Base-by-base conservation (phyloP, 768 basidiomycete species). In the Neoboletus magnificus region DNA sequence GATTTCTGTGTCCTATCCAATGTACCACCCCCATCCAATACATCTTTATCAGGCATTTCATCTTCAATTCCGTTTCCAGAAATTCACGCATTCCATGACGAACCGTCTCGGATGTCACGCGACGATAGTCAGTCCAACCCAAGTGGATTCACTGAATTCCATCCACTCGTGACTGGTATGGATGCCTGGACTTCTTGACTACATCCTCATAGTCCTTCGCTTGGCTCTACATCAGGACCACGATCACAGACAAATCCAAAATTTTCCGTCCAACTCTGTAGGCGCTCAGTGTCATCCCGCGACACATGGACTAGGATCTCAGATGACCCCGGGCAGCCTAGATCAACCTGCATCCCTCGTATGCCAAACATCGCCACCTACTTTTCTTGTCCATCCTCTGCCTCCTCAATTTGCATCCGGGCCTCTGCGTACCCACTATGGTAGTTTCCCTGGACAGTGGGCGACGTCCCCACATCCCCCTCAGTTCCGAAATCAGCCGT, bases 391-490 rank as follows among this genome's bases (percentile, higher is more conserved):
- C 15, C 61, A 58, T 36, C 60, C 64, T 4, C 45, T 52, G 4
- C 56, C 60, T 22, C 53, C 62, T 39, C 63, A 60, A 20, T 50
- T 74, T 51, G 40, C 71, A 9, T 50, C 70, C 10, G 52, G 70
- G 12, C 55, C 67, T 20, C 58, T 64, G 6, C 77, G 76, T 57
- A 62, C 66, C 57, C 76, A 75, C 32, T 70, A 62, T 22, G 42
- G 64, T 27, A 64, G 63, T 61, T 79, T 76, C 55, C 64, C 72
- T 27, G 75, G 76, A 52, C 80, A 75, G 68, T 83, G 83, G 71
- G 67, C 74, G 63, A 71, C 80, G 67, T 70, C 80, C 61, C 57
- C 74, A 3, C 79, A 76, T 61, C 73, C 74, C 23, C 69, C 72
- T 50, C 44, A 25, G 7, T 55, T 55, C 42, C 54, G 53, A 52